Conservation (phyloP, 2,329 filamentous ascomycete genomes). For the Cladophialophora yegresii region DNA sequence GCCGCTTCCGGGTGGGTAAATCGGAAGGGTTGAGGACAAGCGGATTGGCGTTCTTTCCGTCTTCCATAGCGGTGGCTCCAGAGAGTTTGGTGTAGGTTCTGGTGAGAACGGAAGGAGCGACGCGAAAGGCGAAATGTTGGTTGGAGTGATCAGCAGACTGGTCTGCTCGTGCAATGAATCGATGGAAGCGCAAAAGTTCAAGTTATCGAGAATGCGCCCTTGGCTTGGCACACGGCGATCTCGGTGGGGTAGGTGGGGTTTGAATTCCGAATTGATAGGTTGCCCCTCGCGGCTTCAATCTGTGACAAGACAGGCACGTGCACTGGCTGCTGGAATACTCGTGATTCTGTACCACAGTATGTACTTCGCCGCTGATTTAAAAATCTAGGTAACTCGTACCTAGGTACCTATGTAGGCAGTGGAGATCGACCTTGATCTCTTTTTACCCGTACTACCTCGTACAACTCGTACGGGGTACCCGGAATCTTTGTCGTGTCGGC, state of each 20-base stretch:
- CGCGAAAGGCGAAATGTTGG: background rate
- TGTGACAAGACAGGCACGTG: too few species aligned
- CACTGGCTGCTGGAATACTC: too few species aligned
- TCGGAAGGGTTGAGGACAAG: constrained; percentile 86
- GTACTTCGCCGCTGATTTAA: too few species aligned
- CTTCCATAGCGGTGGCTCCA: constrained; percentile 29
- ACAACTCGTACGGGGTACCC: background rate
- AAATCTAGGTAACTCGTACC: too few species aligned
- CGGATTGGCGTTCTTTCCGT: constrained; percentile 75
- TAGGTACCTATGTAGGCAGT: too few species aligned
- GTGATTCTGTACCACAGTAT: too few species aligned
- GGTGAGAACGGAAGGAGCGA: background rate
- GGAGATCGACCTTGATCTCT: background rate
- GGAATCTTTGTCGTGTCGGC: background rate
- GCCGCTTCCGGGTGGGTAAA: constrained; percentile 73
- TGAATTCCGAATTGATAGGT: background rate
- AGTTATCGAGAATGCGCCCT: background rate
- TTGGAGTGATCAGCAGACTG: background rate
- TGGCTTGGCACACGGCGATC: background rate
- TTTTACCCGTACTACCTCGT: background rate
- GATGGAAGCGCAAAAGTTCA: background rate
- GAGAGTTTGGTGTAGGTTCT: background rate
- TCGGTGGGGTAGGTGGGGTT: background rate
- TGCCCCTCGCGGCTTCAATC: background rate
- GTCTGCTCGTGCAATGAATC: background rate